Evolutionary conservation across 2,329 filamentous ascomycete genomes (phyloP), one percentile per base, ranked within the genome.

Genomic region (Metarhizium robertsii): DNA sequence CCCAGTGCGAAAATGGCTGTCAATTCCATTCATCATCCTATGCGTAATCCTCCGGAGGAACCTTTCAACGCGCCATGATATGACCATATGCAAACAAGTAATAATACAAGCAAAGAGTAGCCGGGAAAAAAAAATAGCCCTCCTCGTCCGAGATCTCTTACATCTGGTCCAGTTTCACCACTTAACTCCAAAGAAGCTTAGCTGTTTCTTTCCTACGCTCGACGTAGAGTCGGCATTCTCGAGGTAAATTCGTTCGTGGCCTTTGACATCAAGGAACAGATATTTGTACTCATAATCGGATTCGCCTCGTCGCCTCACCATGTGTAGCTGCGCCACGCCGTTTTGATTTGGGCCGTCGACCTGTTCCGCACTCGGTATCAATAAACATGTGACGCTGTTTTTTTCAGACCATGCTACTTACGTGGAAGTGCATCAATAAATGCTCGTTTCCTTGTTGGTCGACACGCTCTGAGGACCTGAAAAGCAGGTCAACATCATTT

Each of bases 391-490:
- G 6, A 18, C 7, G 18, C 20, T 29, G 20, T 46, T 10, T 43
- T 13, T 34, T 42, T 29, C 3, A 14, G 16, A 11, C 40, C 14
- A 11, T 4, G 11, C 1, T 50, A 68, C 82, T 63, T 72, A 88
- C 87, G 67, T 94, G 84, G 69, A 96, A 96, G 62, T 90, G 85
- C 80, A 96, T 90, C 60, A 83, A 74, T 59, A 96, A 69, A 68
- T 96, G 91, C 59, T 95, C 86, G 20, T 84, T 85, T 4, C 92
- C 92, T 58, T 83, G 78, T 11, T 79, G 74, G 66, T 96, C 92
- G 6, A 80, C 90, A 58, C 82, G 82, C 25, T 83, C 74, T 0
- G 79, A 83, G 1, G 86, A 87, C 4, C 85, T 88, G 59, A 14
- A 36, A 25, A 2, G 48, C 53, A 61, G 3, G 45, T 48, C 25